Percentiles rank a stretch among this genome's conserved stretches.
Conservation (phyloP, 2,329 filamentous ascomycete species). For the Cytospora paraplurivora region DNA sequence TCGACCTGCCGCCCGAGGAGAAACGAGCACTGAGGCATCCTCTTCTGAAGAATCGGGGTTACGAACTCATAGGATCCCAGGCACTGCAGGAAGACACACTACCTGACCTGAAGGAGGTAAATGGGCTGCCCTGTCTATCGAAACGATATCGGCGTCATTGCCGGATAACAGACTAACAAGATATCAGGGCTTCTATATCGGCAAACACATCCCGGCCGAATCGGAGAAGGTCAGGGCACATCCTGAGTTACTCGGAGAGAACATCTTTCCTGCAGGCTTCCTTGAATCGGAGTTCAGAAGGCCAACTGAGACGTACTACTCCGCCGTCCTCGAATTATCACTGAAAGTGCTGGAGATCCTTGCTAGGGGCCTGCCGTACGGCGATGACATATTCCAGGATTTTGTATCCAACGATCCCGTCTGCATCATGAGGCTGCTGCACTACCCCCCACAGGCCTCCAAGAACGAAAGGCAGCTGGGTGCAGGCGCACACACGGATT, state of each 20-base stretch:
- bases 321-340: constrained; percentile 43
- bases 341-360: constrained; percentile 45
- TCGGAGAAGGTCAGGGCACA: constrained; percentile 39
- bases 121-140: background rate
- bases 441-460: constrained; percentile 49
- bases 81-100: constrained; percentile 46
- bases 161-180: background rate
- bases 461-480: constrained; percentile 38
- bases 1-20: constrained; percentile 48
- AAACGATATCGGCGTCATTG: background rate
- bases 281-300: constrained; percentile 39
- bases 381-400: constrained; percentile 45
- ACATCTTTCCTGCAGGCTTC: constrained; percentile 39
- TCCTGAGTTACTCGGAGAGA: constrained; percentile 44
- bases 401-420: constrained; percentile 47
- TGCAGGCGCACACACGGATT: constrained; percentile 56
- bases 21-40: constrained; percentile 41
- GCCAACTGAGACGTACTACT: constrained; percentile 45
- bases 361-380: constrained; percentile 45
- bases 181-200: constrained; percentile 42
- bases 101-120: constrained; percentile 50
- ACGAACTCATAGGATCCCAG: constrained; percentile 51
- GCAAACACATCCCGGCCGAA: constrained; percentile 40
- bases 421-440: constrained; percentile 48
- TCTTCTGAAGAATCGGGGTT: constrained; percentile 46